Conservation (phyloP, 345 rosid genomes). For the Euphorbia tirucalli region DNA sequence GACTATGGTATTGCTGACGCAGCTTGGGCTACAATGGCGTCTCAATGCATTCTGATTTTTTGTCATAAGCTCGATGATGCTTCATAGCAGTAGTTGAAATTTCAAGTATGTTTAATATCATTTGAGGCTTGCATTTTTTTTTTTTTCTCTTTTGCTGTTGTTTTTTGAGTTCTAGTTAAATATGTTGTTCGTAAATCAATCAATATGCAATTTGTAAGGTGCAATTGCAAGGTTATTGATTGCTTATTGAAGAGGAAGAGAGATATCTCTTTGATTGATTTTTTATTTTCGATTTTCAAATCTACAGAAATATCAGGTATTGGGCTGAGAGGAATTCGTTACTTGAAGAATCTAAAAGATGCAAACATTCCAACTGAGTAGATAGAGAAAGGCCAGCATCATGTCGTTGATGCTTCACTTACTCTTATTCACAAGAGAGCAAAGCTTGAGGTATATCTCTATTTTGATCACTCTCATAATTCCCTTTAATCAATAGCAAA, state of each 20-base stretch:
- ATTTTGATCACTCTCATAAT: too few species aligned
- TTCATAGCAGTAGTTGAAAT: too few species aligned
- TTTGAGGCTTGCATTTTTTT: too few species aligned
- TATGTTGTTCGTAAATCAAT: too few species aligned
- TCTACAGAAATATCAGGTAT: constrained; percentile 50
- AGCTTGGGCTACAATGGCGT: constrained; percentile 97
- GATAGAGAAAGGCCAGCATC: constrained; percentile 77
- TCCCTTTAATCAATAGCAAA: too few species aligned
- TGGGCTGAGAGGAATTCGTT: constrained; percentile 54
- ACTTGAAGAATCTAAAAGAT: constrained; percentile 53
- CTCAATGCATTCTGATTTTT: constrained; percentile 36
- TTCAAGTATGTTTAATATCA: too few species aligned
- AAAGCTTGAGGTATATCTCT: constrained; percentile 77
- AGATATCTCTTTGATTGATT: background rate
- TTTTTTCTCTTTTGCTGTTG: too few species aligned
- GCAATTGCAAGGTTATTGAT: background rate
- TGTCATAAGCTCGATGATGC: background rate
- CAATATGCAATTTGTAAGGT: too few species aligned
- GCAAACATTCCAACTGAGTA: constrained; percentile 56
- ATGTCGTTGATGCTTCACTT: constrained; percentile 92
- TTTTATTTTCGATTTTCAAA: background rate
- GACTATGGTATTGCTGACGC: constrained; percentile 92
- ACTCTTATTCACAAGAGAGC: constrained; percentile 97
- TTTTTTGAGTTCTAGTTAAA: too few species aligned
- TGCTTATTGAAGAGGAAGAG: background rate